A percentile compares a stretch with the other conserved stretches of the same genome.
These are phyloP conservation scores for Dictyostelium discoideum DNA, from an alignment of 78 protist genomes.

Conservation along the genomic window dicty_2.7 NC_007090.3:830001-830500, in stretches of 20 bases:
- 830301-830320: too few species aligned
- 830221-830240: slow-evolving; percentile 77
- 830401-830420: slow-evolving; percentile 65
- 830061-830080: neutral
- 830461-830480: slow-evolving; percentile 72
- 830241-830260: slow-evolving; percentile 52
- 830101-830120: slow-evolving; percentile 48
- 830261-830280: neutral
- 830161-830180: slow-evolving; percentile 70
- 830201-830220: slow-evolving; percentile 58
- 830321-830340: neutral
- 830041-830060: neutral
- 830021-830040: neutral
- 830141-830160: slow-evolving; percentile 43
- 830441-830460: slow-evolving; percentile 45
- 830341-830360: slow-evolving; percentile 38
- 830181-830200: slow-evolving; percentile 67
- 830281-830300: too few species aligned
- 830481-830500: slow-evolving; percentile 44
- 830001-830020: neutral
- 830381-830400: slow-evolving; percentile 76
- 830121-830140: slow-evolving; percentile 52
- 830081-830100: slow-evolving; percentile 15
- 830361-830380: slow-evolving; percentile 74
- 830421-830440: slow-evolving; percentile 83